phyloP scores from a whole-genome alignment of 495 filamentous ascomycete genomes.

The Glonium stellatum region DNA sequence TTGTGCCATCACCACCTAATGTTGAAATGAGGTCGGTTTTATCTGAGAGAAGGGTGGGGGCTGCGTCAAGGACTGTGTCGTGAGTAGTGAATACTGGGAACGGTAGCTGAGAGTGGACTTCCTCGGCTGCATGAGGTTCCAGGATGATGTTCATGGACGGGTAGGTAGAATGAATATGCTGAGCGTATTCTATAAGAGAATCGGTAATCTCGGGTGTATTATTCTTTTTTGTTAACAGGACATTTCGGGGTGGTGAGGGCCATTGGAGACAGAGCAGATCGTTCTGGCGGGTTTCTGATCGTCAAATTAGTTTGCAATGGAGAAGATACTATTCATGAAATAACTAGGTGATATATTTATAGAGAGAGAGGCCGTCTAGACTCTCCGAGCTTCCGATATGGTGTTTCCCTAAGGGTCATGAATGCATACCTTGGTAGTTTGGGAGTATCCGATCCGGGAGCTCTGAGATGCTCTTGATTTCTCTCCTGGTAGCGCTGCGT shows the following conservation, averaged over 20 bases:
- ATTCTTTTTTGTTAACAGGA: conserved; percentile 84
- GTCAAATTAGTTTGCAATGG: too few species aligned
- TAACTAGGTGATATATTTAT: too few species aligned
- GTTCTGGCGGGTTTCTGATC: conserved; percentile 45
- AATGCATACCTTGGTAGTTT: conserved; percentile 39
- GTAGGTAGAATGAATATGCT: conserved; percentile 74
- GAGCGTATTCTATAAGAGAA: conserved; percentile 70
- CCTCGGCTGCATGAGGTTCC: conserved; percentile 64
- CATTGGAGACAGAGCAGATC: conserved; percentile 78
- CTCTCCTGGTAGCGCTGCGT: conserved; percentile 32
- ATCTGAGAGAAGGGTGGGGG: conserved; percentile 36
- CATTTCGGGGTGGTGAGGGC: conserved; percentile 81
- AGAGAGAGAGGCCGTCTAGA: too few species aligned
- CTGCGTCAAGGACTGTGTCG: neutral
- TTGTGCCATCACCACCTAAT: conserved; percentile 91
- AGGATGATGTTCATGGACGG: conserved; percentile 75
- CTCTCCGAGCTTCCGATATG: too few species aligned
- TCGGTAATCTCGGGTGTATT: conserved; percentile 61
- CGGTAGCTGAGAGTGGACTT: conserved; percentile 63
- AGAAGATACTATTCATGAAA: too few species aligned
- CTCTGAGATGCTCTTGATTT: conserved; percentile 45
- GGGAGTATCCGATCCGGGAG: conserved; percentile 51
- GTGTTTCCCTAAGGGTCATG: too few species aligned
- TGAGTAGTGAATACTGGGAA: conserved; percentile 67
- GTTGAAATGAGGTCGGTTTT: conserved; percentile 86